phyloP scores from a whole-genome alignment of 352 stramenopile species.

The Bremia lactucae region DNA sequence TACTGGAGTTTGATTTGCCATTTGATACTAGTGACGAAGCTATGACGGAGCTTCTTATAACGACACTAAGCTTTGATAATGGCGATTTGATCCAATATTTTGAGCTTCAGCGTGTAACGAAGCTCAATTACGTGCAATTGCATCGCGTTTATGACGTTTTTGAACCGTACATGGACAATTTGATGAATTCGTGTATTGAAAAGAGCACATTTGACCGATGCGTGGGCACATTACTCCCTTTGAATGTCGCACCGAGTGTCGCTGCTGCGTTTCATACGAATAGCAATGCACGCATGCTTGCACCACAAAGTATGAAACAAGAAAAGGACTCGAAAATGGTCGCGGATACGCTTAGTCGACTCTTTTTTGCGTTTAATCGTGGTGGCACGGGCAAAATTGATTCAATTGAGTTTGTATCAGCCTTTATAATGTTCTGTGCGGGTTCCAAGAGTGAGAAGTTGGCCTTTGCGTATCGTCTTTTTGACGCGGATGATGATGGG shows the following conservation, averaged over 20 bases:
- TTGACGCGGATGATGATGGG: constrained; percentile 86
- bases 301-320: constrained; percentile 47
- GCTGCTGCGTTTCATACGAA: constrained; percentile 52
- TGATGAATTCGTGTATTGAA: constrained; percentile 50
- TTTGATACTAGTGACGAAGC: constrained; percentile 56
- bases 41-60: constrained; percentile 52
- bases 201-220: constrained; percentile 74
- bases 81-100: constrained; percentile 76
- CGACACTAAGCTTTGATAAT: constrained; percentile 69
- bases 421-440: constrained; percentile 88
- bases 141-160: constrained; percentile 63
- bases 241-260: constrained; percentile 39
- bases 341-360: constrained; percentile 50
- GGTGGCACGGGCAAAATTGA: constrained; percentile 78
- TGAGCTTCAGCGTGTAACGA: constrained; percentile 63
- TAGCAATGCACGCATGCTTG: constrained; percentile 41
- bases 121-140: constrained; percentile 60
- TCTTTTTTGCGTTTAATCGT: constrained; percentile 85
- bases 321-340: constrained; percentile 73
- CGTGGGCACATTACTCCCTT: constrained; percentile 48
- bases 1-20: constrained; percentile 74
- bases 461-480: constrained; percentile 82
- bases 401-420: constrained; percentile 87
- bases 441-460: constrained; percentile 95
- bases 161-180: constrained; percentile 51